Base-by-base conservation (phyloP, 805 yeast genomes). In the Teunomyces funiuensis region DNA sequence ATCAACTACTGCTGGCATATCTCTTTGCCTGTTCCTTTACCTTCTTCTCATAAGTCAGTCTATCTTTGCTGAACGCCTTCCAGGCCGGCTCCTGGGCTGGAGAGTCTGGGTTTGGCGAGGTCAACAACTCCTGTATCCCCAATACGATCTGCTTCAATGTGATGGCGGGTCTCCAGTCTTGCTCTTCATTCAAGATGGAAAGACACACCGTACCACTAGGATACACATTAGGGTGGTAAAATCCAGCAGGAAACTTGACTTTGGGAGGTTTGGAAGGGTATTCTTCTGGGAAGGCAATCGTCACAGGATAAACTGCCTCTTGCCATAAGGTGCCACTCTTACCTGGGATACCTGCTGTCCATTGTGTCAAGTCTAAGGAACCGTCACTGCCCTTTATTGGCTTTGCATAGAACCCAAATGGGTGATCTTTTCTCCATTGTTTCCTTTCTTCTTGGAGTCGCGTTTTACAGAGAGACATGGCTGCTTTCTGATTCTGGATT, bases 11-110 rank as follows among this genome's bases (percentile, higher is more conserved):
- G 40, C 63, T 65, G 29, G 85, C 76, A 58, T 85, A 91, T 57
- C 73, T 76, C 57, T 77, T 76, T 6, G 93, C 88, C 66, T 93
- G 98, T 49, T 86, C 88, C 49, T 67, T 68, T 20, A 93, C 96
- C 54, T 80, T 84, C 60, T 78, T 79, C 44, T 83, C 88, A 61
- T 93, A 93, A 30, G 76, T 67, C 0, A 72, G 69, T 55, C 76
- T 77, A 59, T 88, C 87, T 58, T 79, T 80, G 22, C 78, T 77
- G 57, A 79, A 90, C 0, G 91, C 88, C 62, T 83, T 83, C 88
- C 90, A 93, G 2, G 99, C 98, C 3, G 95, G 95, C 51, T 88
- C 93, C 66, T 93, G 99, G 0, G 99, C 99, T 2, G 99, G 99
- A 0, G 97, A 89, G 47, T 83, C 83, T 16, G 96, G 95, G 59